A percentile compares a stretch with the other conserved stretches of the same genome.
These are phyloP conservation scores for Clarireedia monteithiana DNA, from an alignment of 2,329 filamentous ascomycete species.

Conservation along the genomic window DNA sequence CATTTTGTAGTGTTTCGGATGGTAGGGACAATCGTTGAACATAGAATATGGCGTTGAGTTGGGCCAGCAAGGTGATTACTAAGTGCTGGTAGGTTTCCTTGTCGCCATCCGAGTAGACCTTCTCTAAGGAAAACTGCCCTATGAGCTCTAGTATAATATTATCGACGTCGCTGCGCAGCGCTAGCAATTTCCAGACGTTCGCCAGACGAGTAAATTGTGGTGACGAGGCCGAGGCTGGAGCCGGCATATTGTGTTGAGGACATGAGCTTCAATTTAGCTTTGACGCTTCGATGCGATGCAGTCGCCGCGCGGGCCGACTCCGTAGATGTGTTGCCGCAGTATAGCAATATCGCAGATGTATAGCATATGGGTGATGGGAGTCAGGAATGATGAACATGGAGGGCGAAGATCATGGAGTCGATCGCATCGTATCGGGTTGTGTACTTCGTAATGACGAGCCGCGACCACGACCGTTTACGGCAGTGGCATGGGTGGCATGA, in stretches of 20 bases:
- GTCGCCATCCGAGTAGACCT: constrained; percentile 32
- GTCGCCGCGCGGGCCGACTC: constrained; percentile 13
- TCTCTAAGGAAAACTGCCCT: constrained; percentile 36
- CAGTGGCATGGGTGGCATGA: constrained; percentile 7
- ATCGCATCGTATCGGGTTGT: constrained; percentile 5
- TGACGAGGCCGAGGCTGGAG: constrained; percentile 28
- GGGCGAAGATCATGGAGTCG: constrained; percentile 7
- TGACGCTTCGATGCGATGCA: constrained; percentile 7
- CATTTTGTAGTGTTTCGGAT: constrained; percentile 27
- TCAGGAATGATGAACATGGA: constrained; percentile 2
- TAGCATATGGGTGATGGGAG: constrained; percentile 9
- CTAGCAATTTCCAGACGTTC: constrained; percentile 31
- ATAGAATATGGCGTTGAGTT: constrained; percentile 34
- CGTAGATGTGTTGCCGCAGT: constrained; percentile 6
- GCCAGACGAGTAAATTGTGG: constrained; percentile 32
- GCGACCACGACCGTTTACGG: constrained; percentile 6
- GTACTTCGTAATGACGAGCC: neutral
- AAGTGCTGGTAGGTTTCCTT: constrained; percentile 32
- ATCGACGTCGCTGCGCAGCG: constrained; percentile 35
- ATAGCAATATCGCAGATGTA: constrained; percentile 1
- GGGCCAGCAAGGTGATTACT: constrained; percentile 31
- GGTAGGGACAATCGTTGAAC: constrained; percentile 35
- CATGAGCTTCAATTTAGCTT: constrained; percentile 6
- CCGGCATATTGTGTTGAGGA: constrained; percentile 20
- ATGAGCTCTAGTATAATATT: constrained; percentile 36